These are phyloP conservation scores for Pestalotiopsis fici DNA, from an alignment of 2,329 filamentous ascomycete species.

Conservation along the genomic window DNA sequence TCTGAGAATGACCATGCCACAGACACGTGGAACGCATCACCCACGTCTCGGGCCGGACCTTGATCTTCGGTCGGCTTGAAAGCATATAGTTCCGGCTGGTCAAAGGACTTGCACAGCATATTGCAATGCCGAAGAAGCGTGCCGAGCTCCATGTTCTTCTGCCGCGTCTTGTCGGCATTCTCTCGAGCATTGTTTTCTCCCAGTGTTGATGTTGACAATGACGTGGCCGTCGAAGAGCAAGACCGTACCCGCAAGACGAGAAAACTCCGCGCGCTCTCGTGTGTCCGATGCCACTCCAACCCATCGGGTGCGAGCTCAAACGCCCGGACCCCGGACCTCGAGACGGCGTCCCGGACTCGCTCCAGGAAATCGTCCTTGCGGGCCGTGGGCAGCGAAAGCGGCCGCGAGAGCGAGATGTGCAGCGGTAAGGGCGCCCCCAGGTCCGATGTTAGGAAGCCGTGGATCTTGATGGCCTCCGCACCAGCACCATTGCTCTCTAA, in stretches of 20 bases:
- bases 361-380: conserved; percentile 70
- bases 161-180: neutral
- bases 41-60: conserved; percentile 20
- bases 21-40: conserved; percentile 78
- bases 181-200: conserved; percentile 21
- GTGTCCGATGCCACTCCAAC: conserved; percentile 53
- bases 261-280: conserved; percentile 74
- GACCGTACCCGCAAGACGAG: conserved; percentile 70
- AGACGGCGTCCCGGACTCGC: conserved; percentile 41
- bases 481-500: conserved; percentile 18
- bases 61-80: conserved; percentile 9
- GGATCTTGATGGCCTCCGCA: conserved; percentile 42
- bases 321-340: conserved; percentile 36
- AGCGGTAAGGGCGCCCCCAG: conserved; percentile 77
- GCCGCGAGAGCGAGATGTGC: conserved; percentile 87
- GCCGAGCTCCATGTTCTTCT: conserved; percentile 55
- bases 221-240: conserved; percentile 28
- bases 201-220: neutral
- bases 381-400: conserved; percentile 73
- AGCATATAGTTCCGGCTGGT: conserved; percentile 72
- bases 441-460: conserved; percentile 74
- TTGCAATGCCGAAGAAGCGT: conserved; percentile 70
- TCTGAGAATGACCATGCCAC: conserved; percentile 77
- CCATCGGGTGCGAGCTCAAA: conserved; percentile 41
- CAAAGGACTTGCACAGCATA: conserved; percentile 54